Evolutionary conservation across 148 eudicot genomes (phyloP).

Genomic region (Amaranthus cruentus): DNA sequence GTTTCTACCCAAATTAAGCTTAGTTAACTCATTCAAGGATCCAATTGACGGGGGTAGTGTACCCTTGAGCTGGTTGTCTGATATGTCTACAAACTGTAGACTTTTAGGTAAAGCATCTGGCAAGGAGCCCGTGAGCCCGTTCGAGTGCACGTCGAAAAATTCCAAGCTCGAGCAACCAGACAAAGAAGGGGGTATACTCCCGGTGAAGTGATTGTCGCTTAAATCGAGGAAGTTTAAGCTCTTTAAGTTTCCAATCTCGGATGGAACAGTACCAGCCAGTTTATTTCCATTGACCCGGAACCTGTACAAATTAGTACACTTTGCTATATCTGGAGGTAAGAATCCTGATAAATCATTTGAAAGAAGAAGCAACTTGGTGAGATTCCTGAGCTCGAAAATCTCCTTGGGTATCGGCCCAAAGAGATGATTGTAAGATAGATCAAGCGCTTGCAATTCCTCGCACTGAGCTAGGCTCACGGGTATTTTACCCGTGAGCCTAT

Average conservation of each 20-base stretch:
- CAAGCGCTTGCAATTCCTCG: conserved; percentile 69
- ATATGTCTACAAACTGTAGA: conserved; percentile 75
- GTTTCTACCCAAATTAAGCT: conserved; percentile 67
- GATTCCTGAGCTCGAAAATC: conserved; percentile 54
- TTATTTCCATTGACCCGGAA: conserved; percentile 63
- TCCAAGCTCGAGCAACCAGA: conserved; percentile 64
- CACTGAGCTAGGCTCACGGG: conserved; percentile 64
- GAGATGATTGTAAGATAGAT: conserved; percentile 77
- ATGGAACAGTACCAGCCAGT: conserved; percentile 80
- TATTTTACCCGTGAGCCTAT: conserved; percentile 73
- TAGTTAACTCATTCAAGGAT: conserved; percentile 59
- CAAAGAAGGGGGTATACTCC: conserved; percentile 58
- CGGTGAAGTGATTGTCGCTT: conserved; percentile 60
- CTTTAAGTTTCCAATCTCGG: conserved; percentile 66
- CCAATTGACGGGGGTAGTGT: conserved; percentile 50
- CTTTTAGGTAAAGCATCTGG: conserved; percentile 63
- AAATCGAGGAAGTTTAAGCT: conserved; percentile 78
- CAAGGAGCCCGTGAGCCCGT: conserved; percentile 55
- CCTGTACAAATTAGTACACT: conserved; percentile 76
- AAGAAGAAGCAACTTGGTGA: conserved; percentile 70
- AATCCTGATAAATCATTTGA: conserved; percentile 79
- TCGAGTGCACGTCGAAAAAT: conserved; percentile 87
- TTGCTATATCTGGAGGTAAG: conserved; percentile 75
- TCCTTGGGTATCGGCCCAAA: conserved; percentile 63
- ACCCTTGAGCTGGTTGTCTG: conserved; percentile 72